A percentile compares a stretch with the other conserved stretches of the same genome.
Evolutionary conservation across 768 basidiomycete genomes (phyloP).

Genomic region (Phanerochaete carnosa): DNA sequence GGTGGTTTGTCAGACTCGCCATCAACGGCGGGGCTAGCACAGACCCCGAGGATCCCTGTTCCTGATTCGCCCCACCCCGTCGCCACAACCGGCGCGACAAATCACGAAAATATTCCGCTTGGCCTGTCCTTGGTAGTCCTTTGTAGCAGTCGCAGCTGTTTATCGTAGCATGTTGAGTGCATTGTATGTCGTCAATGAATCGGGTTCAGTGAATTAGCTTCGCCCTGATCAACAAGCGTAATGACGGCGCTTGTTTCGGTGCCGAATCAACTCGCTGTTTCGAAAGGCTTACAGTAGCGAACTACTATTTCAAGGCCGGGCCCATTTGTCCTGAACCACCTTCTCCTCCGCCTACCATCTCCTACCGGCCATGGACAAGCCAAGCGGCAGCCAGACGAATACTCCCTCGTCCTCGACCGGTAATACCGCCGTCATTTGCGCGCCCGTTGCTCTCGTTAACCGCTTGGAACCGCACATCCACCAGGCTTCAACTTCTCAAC

Average conservation of each 20-base stretch:
- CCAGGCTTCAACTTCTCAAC: slow-evolving; percentile 62
- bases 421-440: not conserved
- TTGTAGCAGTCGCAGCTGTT: not conserved
- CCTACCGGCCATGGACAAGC: not conserved
- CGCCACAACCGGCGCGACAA: not conserved
- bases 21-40: not conserved
- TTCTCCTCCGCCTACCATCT: not conserved
- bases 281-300: slow-evolving; percentile 9
- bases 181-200: not conserved
- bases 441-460: not conserved
- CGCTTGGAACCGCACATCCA: slow-evolving; percentile 11
- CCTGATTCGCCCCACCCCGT: not conserved
- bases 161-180: not conserved
- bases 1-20: not conserved
- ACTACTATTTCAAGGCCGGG: slow-evolving; percentile 7
- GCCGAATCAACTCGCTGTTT: slow-evolving; percentile 3
- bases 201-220: not conserved
- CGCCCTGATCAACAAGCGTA: not conserved
- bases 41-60: slow-evolving; percentile 5
- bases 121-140: not conserved
- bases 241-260: slow-evolving; percentile 2
- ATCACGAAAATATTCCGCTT: not conserved
- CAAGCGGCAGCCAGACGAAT: not conserved
- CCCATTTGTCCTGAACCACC: not conserved
- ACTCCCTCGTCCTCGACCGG: slow-evolving; percentile 2